Evolutionary conservation across 2,329 filamentous ascomycete genomes (phyloP), one percentile per base, ranked within the genome.

Genomic region (Pleurostoma richardsiae): DNA sequence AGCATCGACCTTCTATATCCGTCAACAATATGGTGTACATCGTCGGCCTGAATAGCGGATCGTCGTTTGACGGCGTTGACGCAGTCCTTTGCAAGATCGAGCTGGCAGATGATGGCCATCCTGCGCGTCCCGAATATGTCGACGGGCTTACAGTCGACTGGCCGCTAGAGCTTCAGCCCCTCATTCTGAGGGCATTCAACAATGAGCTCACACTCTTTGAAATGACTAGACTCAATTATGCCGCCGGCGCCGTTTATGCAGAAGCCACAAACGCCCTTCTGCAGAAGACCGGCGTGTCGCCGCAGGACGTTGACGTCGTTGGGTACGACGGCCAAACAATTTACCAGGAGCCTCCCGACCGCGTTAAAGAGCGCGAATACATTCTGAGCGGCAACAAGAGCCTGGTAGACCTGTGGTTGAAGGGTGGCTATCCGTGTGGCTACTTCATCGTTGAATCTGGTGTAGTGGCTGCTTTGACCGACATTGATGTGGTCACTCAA

Each of bases 291-390:
- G 47, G 47, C 7, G 39, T 60, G 11, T 48, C 50, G 44, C 49
- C 59, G 4, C 46, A 56, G 31, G 56, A 61, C 10, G 50, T 62
- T 40, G 54, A 59, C 29, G 59, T 62, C 11, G 50, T 62, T 27
- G 59, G 59, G 2, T 62, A 62, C 36, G 59, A 62, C 30, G 59
- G 59, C 29, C 59, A 61, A 50, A 62, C 59, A 10, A 55, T 62
- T 36, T 61, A 62, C 49, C 59, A 62, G 42, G 59, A 62, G 43
- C 59, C 59, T 5, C 50, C 56, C 7, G 54, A 62, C 40, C 49
- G 55, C 6, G 46, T 42, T 4, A 54, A 51, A 38, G 52, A 56
- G 43, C 49, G 48, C 6, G 52, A 47, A 10, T 57, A 54, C 39
- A 28, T 53, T 8, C 40, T 42, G 38, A 58, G 52, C 33, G 51